Base-by-base conservation (phyloP, 305 asterid genomes). In the Fraxinus albicans region DNA sequence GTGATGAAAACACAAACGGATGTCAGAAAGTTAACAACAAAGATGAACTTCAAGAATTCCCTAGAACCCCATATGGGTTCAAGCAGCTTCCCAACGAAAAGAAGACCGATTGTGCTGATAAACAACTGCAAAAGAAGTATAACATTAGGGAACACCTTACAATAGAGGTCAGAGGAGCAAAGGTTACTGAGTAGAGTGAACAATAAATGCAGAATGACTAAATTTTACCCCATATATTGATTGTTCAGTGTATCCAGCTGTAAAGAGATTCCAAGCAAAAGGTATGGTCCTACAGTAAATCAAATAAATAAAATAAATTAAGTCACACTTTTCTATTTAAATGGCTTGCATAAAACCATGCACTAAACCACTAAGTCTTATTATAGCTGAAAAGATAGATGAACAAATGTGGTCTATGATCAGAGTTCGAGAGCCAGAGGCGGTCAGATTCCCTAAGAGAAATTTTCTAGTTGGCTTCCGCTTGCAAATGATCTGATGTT, bases 1-100 rank as follows among this genome's bases (percentile, higher is more conserved):
- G 97, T 91, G 83, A 91, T 86, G 90, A 94, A 96, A 82, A 91
- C 96, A 67, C 93, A 92, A 60, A 92, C 85, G 25, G 98, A 93
- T 63, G 98, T 93, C 73, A 93, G 89, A 82, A 96, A 90, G 90
- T 96, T 94, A 77, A 96, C 97, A 36, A 92, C 88, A 79, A 96
- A 94, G 88, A 94, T 89, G 91, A 94, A 95, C 92, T 92, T 95
- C 83, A 95, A 83, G 88, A 95, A 95, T 80, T 94, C 98, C 84
- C 93, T 88, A 73, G 98, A 89, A 78, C 98, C 98, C 98, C 98
- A 95, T 42, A 95, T 91, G 85, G 98, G 97, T 82, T 95, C 96
- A 63, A 95, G 98, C 86, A 94, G 89, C 92, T 92, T 95, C 86
- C 98, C 98, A 55, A 92, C 85, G 86, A 89, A 90, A 91, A 95